Evolutionary conservation across 2,329 filamentous ascomycete species (phyloP), one percentile per base, ranked within the genome.

Genomic region (Blumeria graminis): DNA sequence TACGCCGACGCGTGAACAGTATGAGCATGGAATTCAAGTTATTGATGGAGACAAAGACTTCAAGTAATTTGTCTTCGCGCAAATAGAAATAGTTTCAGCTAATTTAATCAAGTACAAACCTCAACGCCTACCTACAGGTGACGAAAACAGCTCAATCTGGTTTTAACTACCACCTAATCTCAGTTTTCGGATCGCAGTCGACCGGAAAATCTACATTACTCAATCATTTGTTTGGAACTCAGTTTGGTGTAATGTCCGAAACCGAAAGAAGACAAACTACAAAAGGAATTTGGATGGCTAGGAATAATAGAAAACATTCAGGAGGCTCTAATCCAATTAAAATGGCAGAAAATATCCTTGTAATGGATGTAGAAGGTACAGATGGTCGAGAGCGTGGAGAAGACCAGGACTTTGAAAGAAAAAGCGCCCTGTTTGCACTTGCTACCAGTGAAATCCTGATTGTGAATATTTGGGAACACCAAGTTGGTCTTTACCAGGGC

Each of bases 141-240:
- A 86, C 88, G 68, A 76, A 84, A 65, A 81, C 94, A 63, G 84
- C 87, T 63, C 81, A 86, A 59, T 81, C 89, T 60, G 92, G 92
- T 66, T 98, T 98, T 78, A 94, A 96, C 73, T 98, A 98, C 72
- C 92, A 98, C 71, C 80, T 98, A 67, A 95, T 98, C 68, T 95
- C 90, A 65, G 92, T 98, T 65, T 98, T 98, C 69, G 92, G 92
- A 46, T 96, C 90, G 57, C 92, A 98, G 74, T 96, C 92, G 22
- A 98, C 92, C 38, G 92, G 92, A 63, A 98, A 98, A 73, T 96
- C 92, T 50, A 98, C 92, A 6, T 77, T 98, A 50, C 80, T 98
- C 61, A 98, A 98, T 73, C 76, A 90, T 70, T 81, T 98, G 57
- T 98, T 98, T 68, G 86, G 87, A 60, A 98, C 92, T 62, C 77